These are phyloP conservation scores for Nothophytophthora sp. DNA, from an alignment of 352 stramenopile species.

Conservation along the genomic window DNA sequence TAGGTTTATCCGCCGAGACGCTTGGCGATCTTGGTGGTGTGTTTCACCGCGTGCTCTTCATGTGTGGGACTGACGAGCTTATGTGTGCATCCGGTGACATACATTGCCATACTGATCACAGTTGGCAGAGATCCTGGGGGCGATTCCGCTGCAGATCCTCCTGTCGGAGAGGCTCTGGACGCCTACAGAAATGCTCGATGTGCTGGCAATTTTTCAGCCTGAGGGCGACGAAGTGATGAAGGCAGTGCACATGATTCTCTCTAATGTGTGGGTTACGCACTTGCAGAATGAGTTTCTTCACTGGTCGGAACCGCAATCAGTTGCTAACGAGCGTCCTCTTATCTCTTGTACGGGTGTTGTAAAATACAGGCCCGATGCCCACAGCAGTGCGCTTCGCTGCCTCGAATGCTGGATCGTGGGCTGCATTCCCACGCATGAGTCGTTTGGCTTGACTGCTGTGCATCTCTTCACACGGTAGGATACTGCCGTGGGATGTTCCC, in stretches of 20 bases:
- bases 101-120: constrained; percentile 3
- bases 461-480: constrained; percentile 39
- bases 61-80: too few relatives aligned
- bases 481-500: background rate
- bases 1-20: too few relatives aligned
- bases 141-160: constrained; percentile 53
- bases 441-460: constrained; percentile 49
- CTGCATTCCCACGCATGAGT: constrained; percentile 41
- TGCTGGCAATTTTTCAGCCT: constrained; percentile 35
- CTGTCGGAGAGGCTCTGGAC: constrained; percentile 23
- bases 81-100: background rate
- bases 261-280: constrained; percentile 37
- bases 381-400: constrained; percentile 49
- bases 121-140: constrained; percentile 47
- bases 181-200: constrained; percentile 21
- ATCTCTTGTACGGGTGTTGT: background rate
- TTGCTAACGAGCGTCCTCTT: too few relatives aligned
- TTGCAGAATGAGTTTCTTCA: background rate
- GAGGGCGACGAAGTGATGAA: constrained; percentile 45
- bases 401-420: constrained; percentile 70
- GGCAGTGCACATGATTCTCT: constrained; percentile 39
- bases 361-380: constrained; percentile 33
- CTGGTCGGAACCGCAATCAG: too few relatives aligned
- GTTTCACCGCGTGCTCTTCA: too few relatives aligned
- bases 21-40: background rate